Evolutionary conservation across 306 rosid species (phyloP).

Genomic region (Acacia acuminata): DNA sequence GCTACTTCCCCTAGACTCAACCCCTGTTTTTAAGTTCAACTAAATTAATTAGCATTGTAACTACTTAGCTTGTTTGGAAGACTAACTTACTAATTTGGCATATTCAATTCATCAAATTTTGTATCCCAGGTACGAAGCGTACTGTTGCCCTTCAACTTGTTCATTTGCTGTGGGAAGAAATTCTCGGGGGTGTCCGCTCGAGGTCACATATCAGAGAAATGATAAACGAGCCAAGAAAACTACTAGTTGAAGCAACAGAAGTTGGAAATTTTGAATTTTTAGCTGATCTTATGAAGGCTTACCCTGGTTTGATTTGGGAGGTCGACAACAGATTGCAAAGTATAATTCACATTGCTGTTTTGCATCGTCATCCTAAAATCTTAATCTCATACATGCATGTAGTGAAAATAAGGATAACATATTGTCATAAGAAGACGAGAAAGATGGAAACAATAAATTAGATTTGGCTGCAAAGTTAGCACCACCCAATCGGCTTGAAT

Average conservation of each 20-base stretch:
- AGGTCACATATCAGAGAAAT: not conserved
- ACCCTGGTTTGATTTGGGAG: slow-evolving; percentile 28
- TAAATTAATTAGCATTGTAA: too few species aligned
- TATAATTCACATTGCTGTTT: slow-evolving; percentile 12
- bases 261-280: slow-evolving; percentile 46
- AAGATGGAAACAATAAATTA: slow-evolving; percentile 11
- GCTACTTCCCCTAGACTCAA: too few species aligned
- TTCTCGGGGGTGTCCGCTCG: not conserved
- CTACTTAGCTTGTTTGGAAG: too few species aligned
- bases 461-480: slow-evolving; percentile 45
- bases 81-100: not conserved
- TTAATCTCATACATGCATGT: not conserved
- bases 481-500: slow-evolving; percentile 31
- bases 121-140: slow-evolving; percentile 23
- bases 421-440: not conserved
- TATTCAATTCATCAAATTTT: not conserved
- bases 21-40: too few species aligned
- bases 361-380: not conserved
- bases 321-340: not conserved
- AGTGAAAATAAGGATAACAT: slow-evolving; percentile 21
- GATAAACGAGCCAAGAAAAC: slow-evolving; percentile 5
- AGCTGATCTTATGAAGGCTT: slow-evolving; percentile 28
- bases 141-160: slow-evolving; percentile 23
- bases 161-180: slow-evolving; percentile 19
- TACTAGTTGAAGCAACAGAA: slow-evolving; percentile 33